Base-by-base conservation (phyloP, 1,139 yeast genomes). In the Geotrichum australiense region DNA sequence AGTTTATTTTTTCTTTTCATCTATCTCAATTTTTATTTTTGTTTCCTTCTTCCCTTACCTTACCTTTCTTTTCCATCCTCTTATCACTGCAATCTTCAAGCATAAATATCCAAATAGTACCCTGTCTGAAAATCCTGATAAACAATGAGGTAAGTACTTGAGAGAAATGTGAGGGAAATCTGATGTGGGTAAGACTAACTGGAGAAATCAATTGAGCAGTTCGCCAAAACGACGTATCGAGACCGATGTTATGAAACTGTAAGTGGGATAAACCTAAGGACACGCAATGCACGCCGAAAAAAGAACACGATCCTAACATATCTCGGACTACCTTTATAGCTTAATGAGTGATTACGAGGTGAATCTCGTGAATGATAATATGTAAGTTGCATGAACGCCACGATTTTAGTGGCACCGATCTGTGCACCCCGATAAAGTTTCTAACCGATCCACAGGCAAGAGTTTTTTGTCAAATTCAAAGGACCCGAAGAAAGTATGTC, bases 311-410 rank as follows among this genome's bases (percentile, higher is more conserved):
- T n/a, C n/a, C n/a, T n/a, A n/a, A n/a, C n/a, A n/a, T n/a, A n/a
- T n/a, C n/a, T n/a, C 35, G 11, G 12, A 4, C 35, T 18, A 14
- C 24, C 21, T 35, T n/a, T 15, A 6, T 37, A 73, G 78, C 37
- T 62, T 91, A 66, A 87, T 86, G 95, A 84, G 95, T 65, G 94
- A 86, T 63, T 93, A 80, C 60, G 94, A 87, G 47, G 97, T 91
- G 22, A 76, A 80, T 11, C 71, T 91, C 42, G 78, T 86, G 39
- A 80, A 87, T 50, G 96, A 89, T 59, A 84, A 81, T 58, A 79
- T 91, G 76, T 58, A 49, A 21, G 55, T 42, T n/a, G n/a, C 18
- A 10, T 5, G 8, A 6, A 6, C 30, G 7, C 10, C 30, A 8
- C 10, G 12, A 27, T 27, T 12, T 42, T 16, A 18, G 4, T 12